A percentile compares a stretch with the other conserved stretches of the same genome.
Conservation (phyloP, 2,329 filamentous ascomycete genomes). For the Chaetothyriales sp. region DNA sequence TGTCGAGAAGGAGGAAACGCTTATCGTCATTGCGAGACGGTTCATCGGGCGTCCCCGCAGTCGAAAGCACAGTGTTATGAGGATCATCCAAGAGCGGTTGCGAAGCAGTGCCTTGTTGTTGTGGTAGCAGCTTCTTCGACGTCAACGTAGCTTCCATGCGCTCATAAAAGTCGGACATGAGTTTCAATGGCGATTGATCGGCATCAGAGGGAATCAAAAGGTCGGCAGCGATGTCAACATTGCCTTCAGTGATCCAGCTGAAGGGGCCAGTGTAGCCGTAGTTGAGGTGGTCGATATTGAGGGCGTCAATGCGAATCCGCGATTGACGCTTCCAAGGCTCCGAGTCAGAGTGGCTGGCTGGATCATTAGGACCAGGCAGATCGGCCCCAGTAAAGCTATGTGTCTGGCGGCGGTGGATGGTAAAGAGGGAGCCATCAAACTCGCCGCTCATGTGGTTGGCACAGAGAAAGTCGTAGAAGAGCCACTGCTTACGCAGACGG, state of each 20-base stretch:
- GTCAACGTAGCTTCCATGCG: constrained; percentile 56
- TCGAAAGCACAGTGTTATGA: constrained; percentile 9
- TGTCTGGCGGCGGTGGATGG: constrained; percentile 83
- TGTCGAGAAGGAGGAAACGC: constrained; percentile 79
- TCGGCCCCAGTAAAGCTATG: constrained; percentile 60
- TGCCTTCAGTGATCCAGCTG: constrained; percentile 94
- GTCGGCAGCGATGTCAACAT: constrained; percentile 90
- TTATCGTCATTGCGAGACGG: constrained; percentile 39
- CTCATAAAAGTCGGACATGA: constrained; percentile 95
- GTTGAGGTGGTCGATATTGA: constrained; percentile 93
- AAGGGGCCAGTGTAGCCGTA: constrained; percentile 85
- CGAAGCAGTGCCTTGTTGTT: constrained; percentile 2
- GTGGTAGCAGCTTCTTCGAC: constrained; percentile 11
- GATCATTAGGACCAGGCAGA: constrained; percentile 33
- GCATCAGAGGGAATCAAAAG: constrained; percentile 83
- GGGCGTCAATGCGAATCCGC: constrained; percentile 74
- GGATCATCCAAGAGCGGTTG: constrained; percentile 1
- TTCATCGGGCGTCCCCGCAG: constrained; percentile 1
- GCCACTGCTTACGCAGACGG: constrained; percentile 82
- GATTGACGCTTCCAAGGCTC: constrained; percentile 91
- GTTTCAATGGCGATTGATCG: constrained; percentile 78
- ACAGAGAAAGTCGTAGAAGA: constrained; percentile 93
- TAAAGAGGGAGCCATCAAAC: constrained; percentile 90
- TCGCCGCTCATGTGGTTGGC: constrained; percentile 94
- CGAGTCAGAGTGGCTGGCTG: constrained; percentile 25